A percentile compares a stretch with the other conserved stretches of the same genome.
Conservation (phyloP, 2,329 filamentous ascomycete species). For the Colletotrichum sp. region DNA sequence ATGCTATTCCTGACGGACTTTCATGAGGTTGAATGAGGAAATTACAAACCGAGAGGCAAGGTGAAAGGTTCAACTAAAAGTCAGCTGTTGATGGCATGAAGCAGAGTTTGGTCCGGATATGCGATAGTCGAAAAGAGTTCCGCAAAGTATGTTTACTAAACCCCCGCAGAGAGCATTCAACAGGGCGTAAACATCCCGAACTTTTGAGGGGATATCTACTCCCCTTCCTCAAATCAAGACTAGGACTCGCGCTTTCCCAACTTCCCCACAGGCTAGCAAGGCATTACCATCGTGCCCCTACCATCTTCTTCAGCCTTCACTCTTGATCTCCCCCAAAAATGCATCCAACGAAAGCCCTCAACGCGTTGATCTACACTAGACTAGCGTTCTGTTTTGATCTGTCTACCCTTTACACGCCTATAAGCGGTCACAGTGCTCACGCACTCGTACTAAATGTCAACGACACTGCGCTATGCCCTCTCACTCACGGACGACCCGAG, state of each 20-base stretch:
- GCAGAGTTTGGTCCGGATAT: neutral
- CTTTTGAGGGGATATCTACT: neutral
- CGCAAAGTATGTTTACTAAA: neutral
- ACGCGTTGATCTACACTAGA: neutral
- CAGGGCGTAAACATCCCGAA: neutral
- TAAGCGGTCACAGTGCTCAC: neutral
- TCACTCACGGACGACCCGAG: no score
- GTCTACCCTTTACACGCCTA: neutral
- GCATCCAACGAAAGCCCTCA: neutral
- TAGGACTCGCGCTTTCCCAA: accelerated
- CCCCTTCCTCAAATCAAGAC: neutral
- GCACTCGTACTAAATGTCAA: neutral
- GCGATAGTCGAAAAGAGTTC: neutral
- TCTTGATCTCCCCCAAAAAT: neutral
- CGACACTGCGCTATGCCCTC: neutral
- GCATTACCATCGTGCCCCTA: no score
- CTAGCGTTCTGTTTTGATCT: neutral
- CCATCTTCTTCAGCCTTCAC: no score
- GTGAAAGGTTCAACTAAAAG: neutral
- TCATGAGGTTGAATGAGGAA: neutral
- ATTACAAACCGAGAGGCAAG: neutral
- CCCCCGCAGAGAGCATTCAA: neutral
- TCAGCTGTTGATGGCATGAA: neutral
- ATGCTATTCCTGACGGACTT: neutral
- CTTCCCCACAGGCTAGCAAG: neutral